Base-by-base conservation (phyloP, 1,284 basidiomycete genomes). In the Phlebopus sp. region DNA sequence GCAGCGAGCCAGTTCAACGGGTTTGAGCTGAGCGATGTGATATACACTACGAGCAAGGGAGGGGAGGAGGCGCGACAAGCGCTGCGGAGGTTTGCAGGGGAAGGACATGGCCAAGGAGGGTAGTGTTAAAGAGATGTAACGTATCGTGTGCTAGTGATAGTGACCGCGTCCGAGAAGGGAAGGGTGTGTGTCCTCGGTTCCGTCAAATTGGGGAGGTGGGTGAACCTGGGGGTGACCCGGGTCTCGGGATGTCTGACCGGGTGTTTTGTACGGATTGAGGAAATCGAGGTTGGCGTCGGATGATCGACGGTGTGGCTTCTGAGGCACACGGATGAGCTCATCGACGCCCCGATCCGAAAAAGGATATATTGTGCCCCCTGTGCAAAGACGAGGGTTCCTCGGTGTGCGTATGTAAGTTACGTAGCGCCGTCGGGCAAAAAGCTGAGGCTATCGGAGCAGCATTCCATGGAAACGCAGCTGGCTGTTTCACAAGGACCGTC, bases 1-100 rank as follows among this genome's bases (percentile, higher is more conserved):
- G 92, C 92, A 0, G 90, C 93, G 17, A 90, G 85, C 68, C 82
- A 83, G 60, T 94, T 93, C 73, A 94, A 94, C 62, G 92, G 91
- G 50, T 90, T 86, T 52, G 79, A 84, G 59, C 63, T 79, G 35
- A 83, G 81, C 68, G 76, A 77, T 17, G 80, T 86, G 42, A 64
- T 82, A 25, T 86, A 86, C 55, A 86, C 84, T 11, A 70, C 72
- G 39, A 79, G 82, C 43, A 73, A 64, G 21, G 68, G 69, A n/a
- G 54, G 57, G 56, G 62, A 67, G 49, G 74, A 72, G 50, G 71
- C 66, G 11, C 62, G 71, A 41, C 58, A 61, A 41, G 66, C 59
- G 40, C 59, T 75, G 19, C 57, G 60, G 39, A 56, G 47, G 52
- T 71, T 63, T 51, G 67, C 66, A 37, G 46, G 36, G 2, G 52